Evolutionary conservation across 306 rosid genomes (phyloP), one percentile per base, ranked within the genome.

Genomic region (Fagus crenata): DNA sequence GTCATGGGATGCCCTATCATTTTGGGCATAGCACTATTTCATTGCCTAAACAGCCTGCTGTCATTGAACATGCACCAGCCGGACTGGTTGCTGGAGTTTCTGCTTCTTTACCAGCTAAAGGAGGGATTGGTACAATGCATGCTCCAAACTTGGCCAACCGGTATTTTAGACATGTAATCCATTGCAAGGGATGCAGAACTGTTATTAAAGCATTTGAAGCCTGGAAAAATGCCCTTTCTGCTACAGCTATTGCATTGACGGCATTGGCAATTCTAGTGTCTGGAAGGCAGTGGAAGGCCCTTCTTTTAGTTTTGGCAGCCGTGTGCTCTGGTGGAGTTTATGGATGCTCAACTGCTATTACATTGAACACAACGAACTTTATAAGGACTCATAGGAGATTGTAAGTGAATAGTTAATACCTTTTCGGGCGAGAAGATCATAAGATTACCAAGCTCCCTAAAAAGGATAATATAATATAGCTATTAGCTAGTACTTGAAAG

Each of bases 1-100:
- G 99, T 60, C 97, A 95, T 36, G 99, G 99, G 49, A 92, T 95
- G 99, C 99, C 99, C 1, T 95, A 95, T 75, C 90, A 95, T 82
- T 92, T 95, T 53, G 99, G 99, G 71, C 96, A 95, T 82, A 84
- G 84, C 90, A 89, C 97, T 7, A 89, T 95, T 73, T 86, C 90
- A 1, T 78, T 92, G 83, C 99, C 99, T 1, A 78, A 85, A 77
- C 89, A 88, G 80, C 97, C 97, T 39, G 99, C 99, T 8, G 97
- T 95, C 49, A 86, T 95, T 28, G 97, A 95, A 63, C 97, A 95
- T 41, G 97, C 97, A 5, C 99, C 99, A 0, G 99, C 93, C 0
- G 99, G 99, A 73, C 79, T 95, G 2, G 60, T 87, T 32, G 99
- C 99, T 12, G 89, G 90, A n/a, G 72, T 60, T 73, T 85, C 96